A percentile compares a stretch with the other conserved stretches of the same genome.
Conservation (phyloP, 306 rosid genomes). For the Casuarina cunninghamiana region DNA sequence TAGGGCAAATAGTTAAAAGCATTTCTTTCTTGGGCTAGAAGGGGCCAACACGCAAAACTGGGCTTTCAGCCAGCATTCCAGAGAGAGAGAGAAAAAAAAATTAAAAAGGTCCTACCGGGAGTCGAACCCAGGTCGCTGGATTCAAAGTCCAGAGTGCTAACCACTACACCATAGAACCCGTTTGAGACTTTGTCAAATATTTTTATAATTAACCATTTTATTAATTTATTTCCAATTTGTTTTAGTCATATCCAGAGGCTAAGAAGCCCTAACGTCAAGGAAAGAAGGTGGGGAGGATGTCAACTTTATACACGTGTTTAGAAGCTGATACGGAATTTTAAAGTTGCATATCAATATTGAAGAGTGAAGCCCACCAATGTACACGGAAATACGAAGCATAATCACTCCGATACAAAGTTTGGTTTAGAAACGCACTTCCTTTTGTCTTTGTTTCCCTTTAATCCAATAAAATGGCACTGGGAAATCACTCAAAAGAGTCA, state of each 20-base stretch:
- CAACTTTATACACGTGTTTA: background rate
- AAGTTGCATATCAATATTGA: background rate
- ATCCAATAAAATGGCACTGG: too few relatives aligned
- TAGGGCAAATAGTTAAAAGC: too few relatives aligned
- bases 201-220: too few relatives aligned
- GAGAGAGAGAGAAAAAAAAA: background rate
- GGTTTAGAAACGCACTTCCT: too few relatives aligned
- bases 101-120: conserved; percentile 47
- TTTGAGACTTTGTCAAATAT: rapidly evolving
- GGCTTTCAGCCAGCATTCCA: background rate
- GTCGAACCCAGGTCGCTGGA: conserved; percentile 63
- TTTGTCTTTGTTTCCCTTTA: too few relatives aligned
- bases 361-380: background rate
- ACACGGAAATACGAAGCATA: background rate
- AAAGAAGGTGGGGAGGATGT: too few relatives aligned
- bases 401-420: background rate
- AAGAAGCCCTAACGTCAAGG: too few relatives aligned
- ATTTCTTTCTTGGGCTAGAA: too few relatives aligned
- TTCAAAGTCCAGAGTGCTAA: conserved; percentile 62
- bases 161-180: conserved; percentile 60
- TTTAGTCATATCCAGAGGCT: too few relatives aligned
- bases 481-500: too few relatives aligned
- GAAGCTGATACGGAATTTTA: background rate
- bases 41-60: background rate
- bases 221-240: too few relatives aligned